phyloP scores from a whole-genome alignment of 2,329 filamentous ascomycete species.

The Xylaria sp. region DNA sequence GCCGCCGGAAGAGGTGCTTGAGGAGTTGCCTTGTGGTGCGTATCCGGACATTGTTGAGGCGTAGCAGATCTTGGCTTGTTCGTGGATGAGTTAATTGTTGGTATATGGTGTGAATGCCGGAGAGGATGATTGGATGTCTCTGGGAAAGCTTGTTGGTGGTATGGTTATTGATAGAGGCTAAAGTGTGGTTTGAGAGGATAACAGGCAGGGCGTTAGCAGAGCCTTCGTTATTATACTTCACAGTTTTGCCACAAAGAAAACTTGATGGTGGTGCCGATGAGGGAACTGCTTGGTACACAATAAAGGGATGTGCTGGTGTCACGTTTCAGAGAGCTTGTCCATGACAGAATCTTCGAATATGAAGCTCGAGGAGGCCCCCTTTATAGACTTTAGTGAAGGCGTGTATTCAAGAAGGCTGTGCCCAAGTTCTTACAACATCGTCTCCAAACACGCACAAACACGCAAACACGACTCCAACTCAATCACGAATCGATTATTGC shows the following conservation, averaged over 20 bases:
- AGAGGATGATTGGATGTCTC: background rate
- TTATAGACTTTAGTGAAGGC: constrained; percentile 6
- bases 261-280: background rate
- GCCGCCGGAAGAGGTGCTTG: constrained; percentile 20
- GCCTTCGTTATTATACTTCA: background rate
- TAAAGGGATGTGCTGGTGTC: background rate
- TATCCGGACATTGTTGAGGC: constrained; percentile 11
- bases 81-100: background rate
- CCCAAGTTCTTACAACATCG: background rate
- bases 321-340: background rate
- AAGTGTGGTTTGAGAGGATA: no score
- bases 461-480: background rate
- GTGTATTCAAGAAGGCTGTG: background rate
- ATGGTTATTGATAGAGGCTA: background rate
- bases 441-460: background rate
- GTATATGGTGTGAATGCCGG: background rate
- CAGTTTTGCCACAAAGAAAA: background rate
- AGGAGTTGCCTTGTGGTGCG: constrained; percentile 24
- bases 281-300: background rate
- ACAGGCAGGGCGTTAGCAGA: background rate
- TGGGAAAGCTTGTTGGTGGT: background rate
- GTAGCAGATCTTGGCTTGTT: background rate
- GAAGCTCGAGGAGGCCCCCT: background rate
- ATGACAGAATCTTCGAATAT: background rate
- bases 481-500: background rate